Percentiles rank a stretch among this genome's conserved stretches.
Conservation (phyloP, 2,329 filamentous ascomycete genomes). For the Penicillium corylophilum region DNA sequence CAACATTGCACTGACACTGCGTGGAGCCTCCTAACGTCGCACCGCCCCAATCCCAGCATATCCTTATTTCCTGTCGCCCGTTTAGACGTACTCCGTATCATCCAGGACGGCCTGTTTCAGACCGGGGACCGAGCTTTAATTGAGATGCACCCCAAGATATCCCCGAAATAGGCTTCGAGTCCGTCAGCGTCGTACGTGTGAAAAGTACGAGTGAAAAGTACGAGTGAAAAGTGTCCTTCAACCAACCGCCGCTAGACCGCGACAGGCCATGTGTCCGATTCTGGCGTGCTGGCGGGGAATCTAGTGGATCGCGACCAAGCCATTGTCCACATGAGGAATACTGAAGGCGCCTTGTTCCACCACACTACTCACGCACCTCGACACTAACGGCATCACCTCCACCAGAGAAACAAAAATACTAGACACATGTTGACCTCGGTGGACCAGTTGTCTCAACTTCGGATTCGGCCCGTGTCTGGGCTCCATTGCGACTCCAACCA, state of each 20-base stretch:
- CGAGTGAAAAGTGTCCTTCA: background rate
- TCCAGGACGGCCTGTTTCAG: no score
- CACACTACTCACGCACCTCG: background rate
- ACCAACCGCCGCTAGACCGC: slow-evolving; percentile 10
- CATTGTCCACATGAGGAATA: background rate
- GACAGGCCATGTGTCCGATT: slow-evolving; percentile 12
- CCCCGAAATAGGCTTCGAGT: slow-evolving; percentile 7
- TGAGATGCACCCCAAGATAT: slow-evolving; percentile 1
- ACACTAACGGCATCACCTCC: background rate
- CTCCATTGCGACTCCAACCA: slow-evolving; percentile 7
- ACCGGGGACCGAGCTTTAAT: background rate
- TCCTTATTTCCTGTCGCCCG: slow-evolving; percentile 4
- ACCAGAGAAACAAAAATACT: background rate
- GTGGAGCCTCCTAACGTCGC: slow-evolving; percentile 1
- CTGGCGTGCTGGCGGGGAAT: slow-evolving; percentile 4
- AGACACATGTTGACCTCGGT: slow-evolving; percentile 3
- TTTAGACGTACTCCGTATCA: background rate
- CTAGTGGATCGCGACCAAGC: background rate
- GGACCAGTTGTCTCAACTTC: slow-evolving; percentile 4
- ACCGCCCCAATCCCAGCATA: slow-evolving; percentile 2
- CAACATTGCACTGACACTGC: background rate
- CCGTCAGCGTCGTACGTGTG: background rate
- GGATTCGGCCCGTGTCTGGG: slow-evolving; percentile 18
- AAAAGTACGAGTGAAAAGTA: no score
- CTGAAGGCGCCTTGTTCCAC: background rate